Conservation (phyloP, 768 basidiomycete genomes). For the Termitomyces eurrhizus region DNA sequence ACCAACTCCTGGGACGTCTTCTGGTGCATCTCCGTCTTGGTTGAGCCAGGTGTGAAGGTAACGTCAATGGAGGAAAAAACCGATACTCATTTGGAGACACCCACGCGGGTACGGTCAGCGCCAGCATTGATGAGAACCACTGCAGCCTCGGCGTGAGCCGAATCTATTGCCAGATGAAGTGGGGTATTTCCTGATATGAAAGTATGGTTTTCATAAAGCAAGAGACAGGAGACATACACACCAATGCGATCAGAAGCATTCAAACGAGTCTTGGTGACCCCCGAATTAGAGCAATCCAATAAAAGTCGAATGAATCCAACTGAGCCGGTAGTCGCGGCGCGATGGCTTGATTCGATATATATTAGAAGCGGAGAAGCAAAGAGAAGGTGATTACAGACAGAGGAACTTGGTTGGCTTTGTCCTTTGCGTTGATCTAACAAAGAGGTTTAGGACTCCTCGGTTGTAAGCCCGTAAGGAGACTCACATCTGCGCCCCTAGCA, state of each 20-base stretch:
- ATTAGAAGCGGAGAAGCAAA: conserved; percentile 21
- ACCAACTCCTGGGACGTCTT: conserved; percentile 88
- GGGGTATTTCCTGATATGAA: conserved; percentile 79
- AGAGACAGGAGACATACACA: conserved; percentile 28
- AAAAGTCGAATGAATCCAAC: conserved; percentile 84
- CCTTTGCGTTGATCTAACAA: conserved; percentile 85
- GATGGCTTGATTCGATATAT: conserved; percentile 54
- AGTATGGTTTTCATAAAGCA: conserved; percentile 7
- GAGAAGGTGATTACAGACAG: conserved; percentile 48
- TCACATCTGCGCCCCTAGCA: conserved; percentile 85
- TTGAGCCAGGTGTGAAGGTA: conserved; percentile 55
- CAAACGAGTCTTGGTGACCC: conserved; percentile 67
- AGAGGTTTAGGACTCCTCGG: conserved; percentile 27
- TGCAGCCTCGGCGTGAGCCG: conserved; percentile 88
- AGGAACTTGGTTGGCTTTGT: conserved; percentile 90
- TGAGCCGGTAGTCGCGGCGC: conserved; percentile 94
- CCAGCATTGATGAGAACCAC: conserved; percentile 92
- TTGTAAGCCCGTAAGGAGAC: conserved; percentile 34
- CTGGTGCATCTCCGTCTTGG: conserved; percentile 80
- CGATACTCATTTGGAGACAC: conserved; percentile 24
- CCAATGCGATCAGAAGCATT: conserved; percentile 84
- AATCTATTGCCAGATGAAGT: conserved; percentile 95
- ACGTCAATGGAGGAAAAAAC: conserved; percentile 13
- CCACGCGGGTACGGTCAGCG: conserved; percentile 84
- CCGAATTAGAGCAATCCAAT: conserved; percentile 74